Conservation (phyloP, 176 grass and related monocot genomes). For the Lolium multiflorum region DNA sequence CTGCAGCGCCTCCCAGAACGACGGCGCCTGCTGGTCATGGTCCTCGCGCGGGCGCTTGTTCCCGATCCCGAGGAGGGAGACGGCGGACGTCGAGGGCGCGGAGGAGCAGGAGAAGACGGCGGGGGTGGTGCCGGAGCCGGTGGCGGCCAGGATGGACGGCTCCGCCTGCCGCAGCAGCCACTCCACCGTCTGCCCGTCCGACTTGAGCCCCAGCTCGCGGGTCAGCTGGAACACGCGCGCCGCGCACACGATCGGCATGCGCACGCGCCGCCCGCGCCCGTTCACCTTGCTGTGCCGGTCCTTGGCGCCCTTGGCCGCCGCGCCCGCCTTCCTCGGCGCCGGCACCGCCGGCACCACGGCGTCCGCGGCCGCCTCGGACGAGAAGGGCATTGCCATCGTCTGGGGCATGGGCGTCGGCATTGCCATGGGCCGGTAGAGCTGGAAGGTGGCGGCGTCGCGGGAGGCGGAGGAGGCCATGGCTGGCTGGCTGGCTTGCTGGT, state of each 20-base stretch:
- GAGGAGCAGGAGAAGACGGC: slow-evolving; percentile 75
- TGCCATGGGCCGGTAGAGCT: slow-evolving; percentile 44
- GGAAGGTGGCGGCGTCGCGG: slow-evolving; percentile 52
- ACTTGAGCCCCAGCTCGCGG: slow-evolving; percentile 94
- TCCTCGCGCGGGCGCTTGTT: slow-evolving; percentile 49
- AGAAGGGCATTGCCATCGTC: slow-evolving; percentile 23
- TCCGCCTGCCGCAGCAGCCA: slow-evolving; percentile 95
- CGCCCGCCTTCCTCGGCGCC: slow-evolving; percentile 29
- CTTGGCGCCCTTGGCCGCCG: slow-evolving; percentile 49
- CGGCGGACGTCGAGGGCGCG: slow-evolving; percentile 40
- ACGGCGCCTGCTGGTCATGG: slow-evolving; percentile 28
- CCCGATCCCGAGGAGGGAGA: slow-evolving; percentile 42
- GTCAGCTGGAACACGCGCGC: slow-evolving; percentile 96
- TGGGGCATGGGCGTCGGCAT: slow-evolving; percentile 14
- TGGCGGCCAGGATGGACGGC: slow-evolving; percentile 92
- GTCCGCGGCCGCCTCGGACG: not conserved
- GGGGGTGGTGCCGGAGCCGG: slow-evolving; percentile 79
- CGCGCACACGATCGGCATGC: slow-evolving; percentile 96
- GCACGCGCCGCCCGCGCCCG: slow-evolving; percentile 86
- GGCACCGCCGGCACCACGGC: slow-evolving; percentile 19
- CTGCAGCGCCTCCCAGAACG: slow-evolving; percentile 62
- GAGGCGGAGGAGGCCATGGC: slow-evolving; percentile 38
- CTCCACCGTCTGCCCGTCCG: slow-evolving; percentile 93
- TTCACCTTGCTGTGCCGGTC: slow-evolving; percentile 98
- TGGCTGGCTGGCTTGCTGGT: not conserved